Base-by-base conservation (phyloP, 441 rosid species). In the Pelargonium fulgidum region DNA sequence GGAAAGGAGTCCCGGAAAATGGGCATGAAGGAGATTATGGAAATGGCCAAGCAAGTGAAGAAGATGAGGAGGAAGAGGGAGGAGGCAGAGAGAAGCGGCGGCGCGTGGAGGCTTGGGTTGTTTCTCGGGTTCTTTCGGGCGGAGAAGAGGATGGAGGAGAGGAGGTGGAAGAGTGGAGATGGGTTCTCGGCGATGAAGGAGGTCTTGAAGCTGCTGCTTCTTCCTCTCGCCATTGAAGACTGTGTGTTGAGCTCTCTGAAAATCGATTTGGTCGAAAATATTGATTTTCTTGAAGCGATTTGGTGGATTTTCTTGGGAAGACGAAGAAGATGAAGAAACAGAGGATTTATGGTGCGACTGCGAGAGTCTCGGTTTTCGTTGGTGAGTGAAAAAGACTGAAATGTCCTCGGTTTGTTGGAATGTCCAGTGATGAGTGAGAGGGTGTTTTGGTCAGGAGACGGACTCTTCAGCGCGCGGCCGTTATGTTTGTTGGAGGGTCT, bases 201-300 rank as follows among this genome's bases (percentile, higher is more conserved):
- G 69, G 83, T 85, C 77, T 79, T 84, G 67, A 78, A 50, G n/a
- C n/a, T n/a, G 58, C 58, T 68, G 45, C 42, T 86, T 58, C 89
- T 83, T 45, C 84, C 80, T 84, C 84, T 91, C 73, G 85, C 88
- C 97, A 85, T 87, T 64, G 65, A 20, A 2, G 56, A 75, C 73
- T 81, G 77, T 64, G 24, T 20, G 6, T 33, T 11, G 12, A 13
- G 47, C 7, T 58, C 26, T 58, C 62, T 58, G 62, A 22, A 58
- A 58, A 58, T 58, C 10, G 22, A 24, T 29, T 17, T 62, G 33
- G 67, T 50, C 66, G 65, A 22, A 59, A 67, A 65, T 39, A 68
- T 12, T 16, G 26, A 17, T 17, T 19, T 58, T 1, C 26, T 16
- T 3, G 62, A 16, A 17, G 29, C 26, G 26, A 2, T n/a, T n/a